Base-by-base conservation (phyloP, 257 asterid genomes). In the Nicotiana tabacum region DNA sequence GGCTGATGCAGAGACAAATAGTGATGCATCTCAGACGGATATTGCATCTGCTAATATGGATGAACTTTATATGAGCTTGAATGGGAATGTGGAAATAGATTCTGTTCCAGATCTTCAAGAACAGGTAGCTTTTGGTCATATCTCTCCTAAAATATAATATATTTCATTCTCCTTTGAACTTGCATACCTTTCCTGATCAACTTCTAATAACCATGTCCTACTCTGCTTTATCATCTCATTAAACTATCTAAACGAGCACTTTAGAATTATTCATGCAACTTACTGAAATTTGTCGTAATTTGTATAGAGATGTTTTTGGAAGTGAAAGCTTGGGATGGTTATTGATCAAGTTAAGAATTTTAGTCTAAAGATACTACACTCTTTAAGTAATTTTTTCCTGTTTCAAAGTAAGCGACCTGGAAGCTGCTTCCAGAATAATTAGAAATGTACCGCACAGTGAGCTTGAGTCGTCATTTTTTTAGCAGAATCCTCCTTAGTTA, bases 61-160 rank as follows among this genome's bases (percentile, higher is more conserved):
- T 82, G 89, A 55, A 69, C 86, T 88, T 24, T 88, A 68, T 79
- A 68, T 82, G 88, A 83, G 86, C 77, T 67, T 84, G 82, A 91
- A 90, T 81, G 93, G 91, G 77, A 85, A 82, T 35, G 83, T 66
- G 83, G 97, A 88, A 90, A 85, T 65, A 24, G 93, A 91, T 87
- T 88, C 97, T 85, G 88, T 88, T 60, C 93, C 93, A 83, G 94
- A 92, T 91, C 95, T 91, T 89, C 90, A 93, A 88, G 97, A 91
- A 83, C 99, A 92, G 98, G 99, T 95, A 86, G 77, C 84, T 77
- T 84, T 29, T 46, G 21, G 57, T 72, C 37, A 46, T 39, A 10
- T 43, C 24, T 21, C 37, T 33, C 60, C 21, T 72, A 72, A 72
- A 43, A 43, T 72, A 12, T 72, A 12, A 46, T 43, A 72, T 39